These are phyloP conservation scores for Plasmodium gaboni DNA, from an alignment of 169 alveolate genomes.

Conservation along the genomic window DNA sequence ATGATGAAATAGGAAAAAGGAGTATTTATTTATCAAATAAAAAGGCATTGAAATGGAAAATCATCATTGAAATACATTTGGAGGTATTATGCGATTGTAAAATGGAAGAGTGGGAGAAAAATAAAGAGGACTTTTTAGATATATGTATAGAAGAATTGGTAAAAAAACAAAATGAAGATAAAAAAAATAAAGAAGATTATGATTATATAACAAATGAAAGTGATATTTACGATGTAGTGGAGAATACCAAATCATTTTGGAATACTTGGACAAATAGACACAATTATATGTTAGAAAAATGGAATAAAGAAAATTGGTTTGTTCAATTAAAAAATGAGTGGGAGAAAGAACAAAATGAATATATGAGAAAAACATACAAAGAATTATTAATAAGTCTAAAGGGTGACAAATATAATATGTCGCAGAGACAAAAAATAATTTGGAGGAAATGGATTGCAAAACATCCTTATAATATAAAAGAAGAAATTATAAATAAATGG, in stretches of 20 bases:
- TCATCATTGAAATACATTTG: constrained; percentile 2
- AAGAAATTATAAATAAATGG: no score
- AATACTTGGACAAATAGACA: neutral
- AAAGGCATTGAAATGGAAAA: neutral
- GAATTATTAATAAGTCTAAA: neutral
- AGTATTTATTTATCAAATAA: no score
- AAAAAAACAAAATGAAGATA: neutral
- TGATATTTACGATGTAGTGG: neutral
- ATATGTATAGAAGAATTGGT: neutral
- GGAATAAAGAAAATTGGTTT: neutral
- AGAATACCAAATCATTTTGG: neutral
- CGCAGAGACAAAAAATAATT: neutral
- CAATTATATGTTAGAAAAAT: neutral
- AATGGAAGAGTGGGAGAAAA: neutral
- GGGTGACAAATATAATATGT: neutral
- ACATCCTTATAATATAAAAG: neutral
- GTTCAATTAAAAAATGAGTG: neutral
- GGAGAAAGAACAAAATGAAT: neutral
- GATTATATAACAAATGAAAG: neutral
- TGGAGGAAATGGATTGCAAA: neutral
- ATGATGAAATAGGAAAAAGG: no score
- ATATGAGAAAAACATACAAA: neutral
- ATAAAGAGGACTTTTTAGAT: neutral
- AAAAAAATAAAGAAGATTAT: neutral
- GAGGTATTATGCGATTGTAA: neutral